These are phyloP conservation scores for Rauvolfia tetraphylla DNA, from an alignment of 257 asterid species.

Conservation along the genomic window DNA sequence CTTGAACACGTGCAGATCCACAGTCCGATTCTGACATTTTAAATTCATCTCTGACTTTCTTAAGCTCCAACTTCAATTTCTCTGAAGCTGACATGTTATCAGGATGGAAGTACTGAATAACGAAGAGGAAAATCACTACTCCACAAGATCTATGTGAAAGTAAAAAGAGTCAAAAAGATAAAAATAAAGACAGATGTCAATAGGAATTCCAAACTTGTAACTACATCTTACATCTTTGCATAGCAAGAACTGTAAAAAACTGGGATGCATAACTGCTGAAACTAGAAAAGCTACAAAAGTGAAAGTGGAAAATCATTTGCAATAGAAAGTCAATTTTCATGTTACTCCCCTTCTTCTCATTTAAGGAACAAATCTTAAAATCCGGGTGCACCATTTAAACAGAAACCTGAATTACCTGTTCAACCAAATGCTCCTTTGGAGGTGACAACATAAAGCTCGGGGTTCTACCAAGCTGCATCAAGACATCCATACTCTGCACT, in stretches of 20 bases:
- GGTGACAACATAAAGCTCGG: conserved; percentile 40
- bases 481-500: conserved; percentile 33
- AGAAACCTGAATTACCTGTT: conserved; percentile 41
- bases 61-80: conserved; percentile 80
- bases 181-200: not conserved
- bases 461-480: conserved; percentile 43
- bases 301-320: not conserved
- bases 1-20: conserved; percentile 96
- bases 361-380: not conserved
- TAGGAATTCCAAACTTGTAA: not conserved
- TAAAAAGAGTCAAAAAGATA: not conserved
- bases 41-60: conserved; percentile 81
- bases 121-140: conserved; percentile 5
- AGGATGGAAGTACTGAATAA: conserved; percentile 74
- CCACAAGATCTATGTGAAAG: conserved; percentile 1
- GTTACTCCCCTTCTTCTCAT: not conserved
- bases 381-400: not conserved
- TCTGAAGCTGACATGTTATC: conserved; percentile 89
- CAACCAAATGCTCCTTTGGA: conserved; percentile 62
- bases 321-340: not conserved
- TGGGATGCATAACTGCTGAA: not conserved
- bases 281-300: not conserved
- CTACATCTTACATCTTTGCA: not conserved
- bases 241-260: not conserved
- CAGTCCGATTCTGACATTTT: conserved; percentile 90